Base-by-base conservation (phyloP, 169 alveolate species). In the Plasmodium gallinaceum region DNA sequence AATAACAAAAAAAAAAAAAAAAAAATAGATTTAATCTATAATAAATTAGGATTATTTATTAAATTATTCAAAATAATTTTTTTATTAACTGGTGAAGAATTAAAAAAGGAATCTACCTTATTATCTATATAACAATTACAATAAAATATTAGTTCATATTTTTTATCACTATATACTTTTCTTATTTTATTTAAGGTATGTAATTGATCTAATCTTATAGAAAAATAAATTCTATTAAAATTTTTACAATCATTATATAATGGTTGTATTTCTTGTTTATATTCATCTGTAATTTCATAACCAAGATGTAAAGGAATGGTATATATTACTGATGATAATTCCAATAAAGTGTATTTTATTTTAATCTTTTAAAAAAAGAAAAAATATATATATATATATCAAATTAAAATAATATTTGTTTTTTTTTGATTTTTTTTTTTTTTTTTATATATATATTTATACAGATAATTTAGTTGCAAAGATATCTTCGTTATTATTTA, bases 231-330 rank as follows among this genome's bases (percentile, higher is more conserved):
- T 68, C 64, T 66, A 20, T 89, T 58, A 76, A 74, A 87, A 37
- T 89, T 65, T 52, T 58, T 90, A 75, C 96, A 94, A 52, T 94
- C 96, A 85, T 88, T 65, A 54, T 92, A 90, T 42, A 94, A 18
- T 42, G 92, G 90, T 46, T 94, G 92, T 10, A 94, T 73, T 54
- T 52, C 89, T 16, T 7, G 14, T 45, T 60, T 71, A 8, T 45
- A 32, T 14, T 7, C 68, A 0, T 61, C n/a, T 39, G 90, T 43
- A n/a, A 92, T 57, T 32, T 37, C 60, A 52, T 76, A 92, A 7
- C 95, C 95, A 45, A 92, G 43, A n/a, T 73, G 88, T 52, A 91
- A 58, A 10, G 85, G 92, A 8, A 92, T 24, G 7, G 69, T 76
- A 24, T 74, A 45, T 32, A 51, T 22, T 10, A 45, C 39, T 4